Evolutionary conservation across 805 yeast genomes (phyloP), one percentile per base, ranked within the genome.

Genomic region (Pichia manshurica): DNA sequence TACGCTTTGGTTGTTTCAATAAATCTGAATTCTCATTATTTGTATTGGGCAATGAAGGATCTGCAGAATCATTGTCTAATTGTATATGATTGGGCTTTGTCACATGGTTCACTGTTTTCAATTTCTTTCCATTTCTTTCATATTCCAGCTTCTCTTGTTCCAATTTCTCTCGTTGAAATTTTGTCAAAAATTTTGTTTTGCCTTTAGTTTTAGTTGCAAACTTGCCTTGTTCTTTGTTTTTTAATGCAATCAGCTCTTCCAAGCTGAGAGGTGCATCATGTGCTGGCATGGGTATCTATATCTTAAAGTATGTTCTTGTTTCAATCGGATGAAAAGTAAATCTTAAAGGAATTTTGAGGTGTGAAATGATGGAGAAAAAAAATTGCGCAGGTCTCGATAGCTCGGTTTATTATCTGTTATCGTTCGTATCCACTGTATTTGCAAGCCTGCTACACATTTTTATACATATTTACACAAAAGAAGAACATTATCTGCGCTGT

Each of bases 161-260:
- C 19, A 69, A 52, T 43, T 64, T 61, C 19, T 63, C 65, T 37
- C 84, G 63, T 48, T 74, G 71, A n/a, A 57, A 61, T 55, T 71
- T 75, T 9, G 78, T 64, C 7, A 80, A 55, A 56, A 78, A 79
- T 37, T 46, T 56, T 8, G 58, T 44, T 42, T 54, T 21, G 4
- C 21, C 25, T 22, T 29, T 32, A 28, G 6, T 5, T 39, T 29
- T 25, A 32, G 37, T 5, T 19, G 31, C 13, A 10, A 2, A 5
- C 5, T 15, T 48, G 57, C 62, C 2, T 76, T 77, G 51, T 64
- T 60, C 33, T 23, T 35, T 10, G 56, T 43, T 28, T 43, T 60
- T 64, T 32, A 46, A 48, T 10, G 59, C 57, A 10, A 73, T 38
- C 15, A 75, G 54, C 39, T 67, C 67, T 39, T 64, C 65, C 12